Percentiles rank a stretch among this genome's conserved stretches.
phyloP scores from a whole-genome alignment of 2,329 filamentous ascomycete genomes.

The Nigrospora osmanthi region DNA sequence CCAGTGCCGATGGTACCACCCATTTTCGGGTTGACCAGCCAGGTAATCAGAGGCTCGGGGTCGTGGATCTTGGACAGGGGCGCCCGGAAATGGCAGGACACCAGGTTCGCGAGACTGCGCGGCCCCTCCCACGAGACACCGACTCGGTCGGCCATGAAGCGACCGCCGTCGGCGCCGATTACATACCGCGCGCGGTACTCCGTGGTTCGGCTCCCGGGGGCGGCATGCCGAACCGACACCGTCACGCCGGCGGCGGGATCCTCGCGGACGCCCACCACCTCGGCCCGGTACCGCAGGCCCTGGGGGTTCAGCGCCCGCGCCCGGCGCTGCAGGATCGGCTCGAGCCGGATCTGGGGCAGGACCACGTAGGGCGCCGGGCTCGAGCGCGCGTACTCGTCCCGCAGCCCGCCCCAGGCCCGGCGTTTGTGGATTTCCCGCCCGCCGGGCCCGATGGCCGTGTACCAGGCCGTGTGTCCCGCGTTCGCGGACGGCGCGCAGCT shows the following conservation, averaged over 20 bases:
- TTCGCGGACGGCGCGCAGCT: background rate
- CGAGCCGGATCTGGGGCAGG: slow-evolving; percentile 25
- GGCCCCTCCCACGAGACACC: no score
- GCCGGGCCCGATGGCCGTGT: slow-evolving; percentile 19
- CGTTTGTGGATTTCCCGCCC: slow-evolving; percentile 19
- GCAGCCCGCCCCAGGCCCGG: slow-evolving; percentile 18
- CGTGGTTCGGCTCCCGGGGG: no score
- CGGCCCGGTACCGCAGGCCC: slow-evolving; percentile 16
- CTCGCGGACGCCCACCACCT: slow-evolving; percentile 13
- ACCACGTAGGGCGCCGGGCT: slow-evolving; percentile 19
- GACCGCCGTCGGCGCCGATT: no score
- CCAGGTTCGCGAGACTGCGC: no score
- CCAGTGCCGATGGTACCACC: no score
- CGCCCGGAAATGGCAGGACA: no score
- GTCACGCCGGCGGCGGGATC: background rate
- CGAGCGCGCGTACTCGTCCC: slow-evolving; percentile 12
- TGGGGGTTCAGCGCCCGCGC: slow-evolving; percentile 20
- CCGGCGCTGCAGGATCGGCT: slow-evolving; percentile 21
- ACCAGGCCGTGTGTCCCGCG: slow-evolving; percentile 17
- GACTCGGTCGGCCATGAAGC: no score
- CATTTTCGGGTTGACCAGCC: no score
- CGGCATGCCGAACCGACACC: background rate
- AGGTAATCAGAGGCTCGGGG: no score
- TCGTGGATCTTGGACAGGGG: no score
- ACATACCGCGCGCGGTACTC: no score